Evolutionary conservation across 2,329 filamentous ascomycete species (phyloP), one percentile per base, ranked within the genome.

Genomic region (Aplosporella prunicola): DNA sequence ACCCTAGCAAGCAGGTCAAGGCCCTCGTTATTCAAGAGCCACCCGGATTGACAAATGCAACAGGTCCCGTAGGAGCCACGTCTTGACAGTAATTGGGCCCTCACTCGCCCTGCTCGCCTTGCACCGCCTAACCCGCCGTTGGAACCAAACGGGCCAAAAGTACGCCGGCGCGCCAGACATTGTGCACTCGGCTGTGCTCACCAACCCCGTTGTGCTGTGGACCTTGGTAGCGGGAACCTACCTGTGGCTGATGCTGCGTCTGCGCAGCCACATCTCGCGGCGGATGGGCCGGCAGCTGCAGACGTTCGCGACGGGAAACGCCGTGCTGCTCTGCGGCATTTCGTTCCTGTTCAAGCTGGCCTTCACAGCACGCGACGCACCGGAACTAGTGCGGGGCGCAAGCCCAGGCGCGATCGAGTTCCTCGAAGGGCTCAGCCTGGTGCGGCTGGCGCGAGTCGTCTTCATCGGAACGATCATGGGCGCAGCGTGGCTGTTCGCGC

Each of bases 71-170:
- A 39, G 30, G 38, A 40, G 25, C 17, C 35, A 27, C 16, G 32
- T 40, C 20, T 27, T 17, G 15, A 43, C 10, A 51, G 22, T 25
- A 5, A 11, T 31, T 8, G 27, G 22, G 7, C 20, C 32, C 2
- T 5, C 42, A 27, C 44, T 72, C 10, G 49, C 70, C 20, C 65
- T 82, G 0, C 66, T 89, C 6, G 51, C 69, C 1, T 61, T 75
- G 6, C 72, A 84, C 36, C 74, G 88, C 23, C 50, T 93, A 2
- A 64, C 78, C 24, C 69, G 85, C 28, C 74, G 81, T 39, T 98
- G 89, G 89, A 96, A 96, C 53, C 91, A 96, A 58, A 96, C 91
- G 0, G 91, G 91, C 4, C 89, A 96, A 55, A 98, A 98, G 58
- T 88, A 86, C 50, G 82, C 91, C 1, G 88, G 88, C n/a, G 82